Conservation (phyloP, 305 asterid species). For the Fraxinus albicans region DNA sequence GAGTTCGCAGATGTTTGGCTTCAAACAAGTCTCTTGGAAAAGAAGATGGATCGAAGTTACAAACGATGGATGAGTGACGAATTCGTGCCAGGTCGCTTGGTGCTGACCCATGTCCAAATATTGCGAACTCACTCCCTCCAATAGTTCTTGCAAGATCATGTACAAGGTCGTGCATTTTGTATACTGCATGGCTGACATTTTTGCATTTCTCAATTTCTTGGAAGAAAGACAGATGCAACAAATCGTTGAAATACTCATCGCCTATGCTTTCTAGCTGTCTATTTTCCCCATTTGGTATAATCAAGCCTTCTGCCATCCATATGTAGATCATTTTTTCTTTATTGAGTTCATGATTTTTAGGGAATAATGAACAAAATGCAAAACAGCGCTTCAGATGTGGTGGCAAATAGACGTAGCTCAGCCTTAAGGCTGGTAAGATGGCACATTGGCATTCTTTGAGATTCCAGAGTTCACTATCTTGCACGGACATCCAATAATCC, state of each 20-base stretch:
- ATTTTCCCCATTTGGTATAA: conserved; percentile 18
- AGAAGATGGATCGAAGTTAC: neutral
- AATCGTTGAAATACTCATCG: conserved; percentile 28
- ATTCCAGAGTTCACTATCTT: conserved; percentile 22
- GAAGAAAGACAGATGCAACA: conserved; percentile 23
- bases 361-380: conserved; percentile 30
- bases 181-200: conserved; percentile 4
- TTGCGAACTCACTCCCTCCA: conserved; percentile 20
- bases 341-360: conserved; percentile 23
- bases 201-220: conserved; percentile 18
- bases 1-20: conserved; percentile 34
- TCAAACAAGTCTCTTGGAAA: conserved; percentile 20
- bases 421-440: conserved; percentile 24
- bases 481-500: conserved; percentile 7
- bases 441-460: conserved; percentile 15
- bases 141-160: conserved; percentile 29
- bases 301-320: conserved; percentile 35
- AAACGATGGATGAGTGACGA: conserved; percentile 30
- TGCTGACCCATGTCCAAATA: conserved; percentile 7
- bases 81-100: neutral
- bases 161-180: conserved; percentile 31
- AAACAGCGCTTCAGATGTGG: conserved; percentile 29
- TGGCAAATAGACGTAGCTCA: conserved; percentile 30
- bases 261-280: conserved; percentile 28
- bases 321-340: conserved; percentile 25